Evolutionary conservation across 1,284 basidiomycete species (phyloP).

Genomic region (Pseudozyma thailandica): DNA sequence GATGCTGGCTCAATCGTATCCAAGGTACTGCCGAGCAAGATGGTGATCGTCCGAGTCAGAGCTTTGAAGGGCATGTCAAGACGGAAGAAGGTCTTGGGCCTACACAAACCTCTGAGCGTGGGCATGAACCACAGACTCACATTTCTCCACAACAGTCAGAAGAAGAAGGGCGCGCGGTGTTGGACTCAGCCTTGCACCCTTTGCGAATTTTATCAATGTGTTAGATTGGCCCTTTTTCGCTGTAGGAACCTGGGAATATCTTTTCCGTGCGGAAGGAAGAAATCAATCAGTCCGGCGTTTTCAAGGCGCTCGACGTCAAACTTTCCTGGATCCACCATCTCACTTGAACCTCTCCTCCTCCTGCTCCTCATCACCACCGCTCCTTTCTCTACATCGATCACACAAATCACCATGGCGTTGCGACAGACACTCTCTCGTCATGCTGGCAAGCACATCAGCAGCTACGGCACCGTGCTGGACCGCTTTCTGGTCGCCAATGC

Average conservation of each 20-base stretch:
- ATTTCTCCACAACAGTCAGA: not conserved
- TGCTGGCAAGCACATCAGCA: conserved; percentile 22
- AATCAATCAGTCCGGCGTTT: not conserved
- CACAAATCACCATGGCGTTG: conserved; percentile 22
- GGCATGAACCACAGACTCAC: too few relatives aligned
- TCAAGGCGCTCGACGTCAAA: not conserved
- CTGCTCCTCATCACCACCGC: not conserved
- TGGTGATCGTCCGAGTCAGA: too few relatives aligned
- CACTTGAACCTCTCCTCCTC: not conserved
- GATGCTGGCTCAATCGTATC: too few relatives aligned
- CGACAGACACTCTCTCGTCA: conserved; percentile 5
- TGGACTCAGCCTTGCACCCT: conserved; percentile 15
- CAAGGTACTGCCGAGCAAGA: too few relatives aligned
- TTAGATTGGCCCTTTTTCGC: not conserved
- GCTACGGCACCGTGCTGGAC: conserved; percentile 32
- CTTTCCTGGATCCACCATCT: conserved; percentile 4
- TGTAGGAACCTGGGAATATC: not conserved
- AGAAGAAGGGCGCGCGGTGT: conserved; percentile 9
- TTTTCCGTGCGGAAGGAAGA: conserved; percentile 17
- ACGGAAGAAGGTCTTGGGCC: too few relatives aligned
- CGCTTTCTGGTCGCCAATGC: conserved; percentile 25
- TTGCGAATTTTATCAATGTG: not conserved
- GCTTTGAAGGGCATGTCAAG: too few relatives aligned
- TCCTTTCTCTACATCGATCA: not conserved
- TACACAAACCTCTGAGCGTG: too few relatives aligned